Percentiles rank a stretch among this genome's conserved stretches.
Evolutionary conservation across 169 alveolate genomes (phyloP).

Genomic region (Miamiensis avidus): DNA sequence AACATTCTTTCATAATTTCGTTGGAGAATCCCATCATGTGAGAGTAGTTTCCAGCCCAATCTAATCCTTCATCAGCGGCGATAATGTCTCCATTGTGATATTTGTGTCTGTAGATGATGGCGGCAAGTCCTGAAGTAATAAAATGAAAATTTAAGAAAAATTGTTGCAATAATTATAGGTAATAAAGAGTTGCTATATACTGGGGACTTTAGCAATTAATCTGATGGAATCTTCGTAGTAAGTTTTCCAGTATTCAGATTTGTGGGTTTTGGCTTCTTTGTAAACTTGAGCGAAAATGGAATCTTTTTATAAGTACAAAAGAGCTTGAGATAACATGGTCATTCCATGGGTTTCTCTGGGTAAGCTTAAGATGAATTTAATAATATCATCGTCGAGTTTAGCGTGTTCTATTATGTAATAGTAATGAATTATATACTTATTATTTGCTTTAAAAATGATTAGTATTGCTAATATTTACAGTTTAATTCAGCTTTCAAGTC

Average conservation of each 20-base stretch:
- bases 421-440: not conserved
- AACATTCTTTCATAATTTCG: conserved; percentile 62
- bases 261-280: conserved; percentile 55
- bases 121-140: too few relatives aligned
- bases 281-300: conserved; percentile 60
- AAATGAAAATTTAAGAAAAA: conserved; percentile 67
- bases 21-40: conserved; percentile 80
- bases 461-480: conserved; percentile 5
- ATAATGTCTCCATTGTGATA: conserved; percentile 57
- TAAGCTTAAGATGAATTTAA: conserved; percentile 37
- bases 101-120: conserved; percentile 79
- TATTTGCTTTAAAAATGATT: too few relatives aligned
- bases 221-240: conserved; percentile 68
- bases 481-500: conserved; percentile 51
- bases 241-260: conserved; percentile 64
- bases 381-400: conserved; percentile 33
- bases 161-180: conserved; percentile 56
- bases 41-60: conserved; percentile 82
- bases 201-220: conserved; percentile 70
- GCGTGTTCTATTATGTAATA: conserved; percentile 7
- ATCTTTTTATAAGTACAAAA: conserved; percentile 49
- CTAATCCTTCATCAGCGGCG: conserved; percentile 62
- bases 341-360: conserved; percentile 67
- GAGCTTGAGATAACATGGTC: conserved; percentile 66
- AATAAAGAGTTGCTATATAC: conserved; percentile 65